Evolutionary conservation across 2,329 filamentous ascomycete genomes (phyloP), one percentile per base, ranked within the genome.

Genomic region (Phyllachora maydis): DNA sequence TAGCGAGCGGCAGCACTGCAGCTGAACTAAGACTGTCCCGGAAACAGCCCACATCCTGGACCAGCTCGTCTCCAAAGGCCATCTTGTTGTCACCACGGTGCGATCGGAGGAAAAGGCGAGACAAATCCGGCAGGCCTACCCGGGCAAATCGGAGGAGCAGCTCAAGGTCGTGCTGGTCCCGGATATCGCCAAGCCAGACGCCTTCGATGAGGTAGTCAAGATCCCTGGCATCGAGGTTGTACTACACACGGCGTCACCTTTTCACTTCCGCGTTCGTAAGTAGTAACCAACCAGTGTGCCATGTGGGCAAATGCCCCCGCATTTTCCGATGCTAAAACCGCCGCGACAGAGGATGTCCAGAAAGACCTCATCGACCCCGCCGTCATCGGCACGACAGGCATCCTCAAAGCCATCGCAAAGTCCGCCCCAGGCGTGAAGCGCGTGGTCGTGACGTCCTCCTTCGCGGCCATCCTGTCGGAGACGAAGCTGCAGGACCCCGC

Each of bases 101-200:
- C 56, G 62, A 21, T 54, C 50, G 21, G 50, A 64, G 30, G 48
- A 52, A 22, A 66, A 67, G 38, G 61, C 61, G 11, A 33, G 49
- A 21, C 52, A 50, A 33, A 58, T 68, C 30, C 52, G 53, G 22
- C 45, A 49, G 24, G 54, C 59, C 7, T 51, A 64, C 38, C 47
- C 55, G 2, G 40, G 43, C 11, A 39, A 52, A 28, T 38, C 36
- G 28, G 36, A 39, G 21, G 48, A 52, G 9, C 47, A 50, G 16
- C 55, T 69, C 11, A 37, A 46, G 16, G 48, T 60, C 8, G 50
- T 43, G 26, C 68, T 88, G 34, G 78, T 90, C 13, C 65, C 72
- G 11, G 79, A 91, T 40, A 76, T 91, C 34, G 75, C 77, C 4
- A 46, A 68, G 37, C 59, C 67, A 20, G 59, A 60, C 26, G 79